A percentile compares a stretch with the other conserved stretches of the same genome.
These are phyloP conservation scores for Hemileia vastatrix DNA, from an alignment of 1,284 basidiomycete species.

Conservation along the genomic window DNA sequence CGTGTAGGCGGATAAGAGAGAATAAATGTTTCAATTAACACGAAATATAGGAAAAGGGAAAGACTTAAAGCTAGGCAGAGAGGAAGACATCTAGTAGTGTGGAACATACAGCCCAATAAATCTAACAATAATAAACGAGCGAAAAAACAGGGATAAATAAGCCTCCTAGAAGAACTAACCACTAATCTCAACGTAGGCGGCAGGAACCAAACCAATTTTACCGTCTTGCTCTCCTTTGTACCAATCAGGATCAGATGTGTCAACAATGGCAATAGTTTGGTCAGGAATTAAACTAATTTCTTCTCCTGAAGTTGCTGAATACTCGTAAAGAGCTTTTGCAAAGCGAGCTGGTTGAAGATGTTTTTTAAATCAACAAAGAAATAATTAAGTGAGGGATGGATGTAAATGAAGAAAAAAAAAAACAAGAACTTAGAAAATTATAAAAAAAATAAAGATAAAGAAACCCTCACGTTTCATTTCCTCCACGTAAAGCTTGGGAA, in stretches of 20 bases:
- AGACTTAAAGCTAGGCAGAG: no score
- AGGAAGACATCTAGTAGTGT: no score
- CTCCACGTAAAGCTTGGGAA: constrained; percentile 82
- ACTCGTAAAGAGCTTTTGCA: constrained; percentile 72
- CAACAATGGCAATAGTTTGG: constrained; percentile 64
- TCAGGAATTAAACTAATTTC: constrained; percentile 74
- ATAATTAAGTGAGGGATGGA: no score
- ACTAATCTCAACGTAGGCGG: constrained; percentile 72
- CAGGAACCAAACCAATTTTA: constrained; percentile 74
- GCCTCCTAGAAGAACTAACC: constrained; percentile 57
- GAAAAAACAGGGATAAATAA: not conserved
- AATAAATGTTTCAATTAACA: no score
- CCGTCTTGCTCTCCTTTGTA: constrained; percentile 83
- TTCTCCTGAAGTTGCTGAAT: constrained; percentile 59
- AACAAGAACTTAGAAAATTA: no score
- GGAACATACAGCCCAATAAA: not conserved
- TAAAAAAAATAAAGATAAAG: no score
- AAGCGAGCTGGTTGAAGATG: no score
- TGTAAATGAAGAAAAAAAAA: no score
- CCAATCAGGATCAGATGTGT: constrained; percentile 73
- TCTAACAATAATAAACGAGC: not conserved
- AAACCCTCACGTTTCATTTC: constrained; percentile 60
- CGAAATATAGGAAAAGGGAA: no score
- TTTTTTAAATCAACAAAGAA: no score
- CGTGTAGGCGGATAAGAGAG: no score